Base-by-base conservation (phyloP, 192 early-diverging fungal species). In the Lobosporangium transversale region DNA sequence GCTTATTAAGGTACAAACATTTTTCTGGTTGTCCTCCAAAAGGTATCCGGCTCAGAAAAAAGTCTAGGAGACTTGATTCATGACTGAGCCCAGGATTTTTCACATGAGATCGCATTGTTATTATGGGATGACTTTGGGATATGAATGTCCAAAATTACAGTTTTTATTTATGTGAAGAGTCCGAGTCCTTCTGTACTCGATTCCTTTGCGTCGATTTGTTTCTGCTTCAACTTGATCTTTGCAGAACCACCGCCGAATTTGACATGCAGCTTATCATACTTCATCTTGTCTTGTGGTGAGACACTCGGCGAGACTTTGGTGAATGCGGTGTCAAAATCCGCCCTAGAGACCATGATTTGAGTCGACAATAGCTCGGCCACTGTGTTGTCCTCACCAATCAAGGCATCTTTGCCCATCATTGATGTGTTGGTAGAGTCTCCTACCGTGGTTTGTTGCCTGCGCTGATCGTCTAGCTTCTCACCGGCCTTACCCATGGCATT, bases 241-340 rank as follows among this genome's bases (percentile, higher is more conserved):
- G 63, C 45, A 11, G 73, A 61, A 23, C 67, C 76, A 23, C 83
- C 80, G 33, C 83, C 83, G 74, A 82, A 80, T 24, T 80, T 85
- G 27, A 80, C 33, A 42, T 76, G 71, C 23, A 85, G 44, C 18
- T 70, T 74, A 43, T 85, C 79, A 37, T 85, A 85, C 48, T 76
- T 76, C 57, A 62, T 43, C 58, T 80, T 85, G 48, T 85, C 83
- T 37, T 75, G 55, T 21, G 86, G 85, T 12, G 86, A 89, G 0
- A 98, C 97, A 42, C 93, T 94, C 5, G 94, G 92, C 17, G 90
- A 62, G 6, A 94, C 90, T 59, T 93, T 93, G 21, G 68, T 63
- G 60, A 97, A 93, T 0, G 97, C 96, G n/a, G 64, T 76, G 50
- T 89, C 82, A 81, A 98, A 98, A 62, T 98, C 85, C 18, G 53